Evolutionary conservation across 129 eudicot species (phyloP), one percentile per base, ranked within the genome.

Genomic region (Pittosporum tobira): DNA sequence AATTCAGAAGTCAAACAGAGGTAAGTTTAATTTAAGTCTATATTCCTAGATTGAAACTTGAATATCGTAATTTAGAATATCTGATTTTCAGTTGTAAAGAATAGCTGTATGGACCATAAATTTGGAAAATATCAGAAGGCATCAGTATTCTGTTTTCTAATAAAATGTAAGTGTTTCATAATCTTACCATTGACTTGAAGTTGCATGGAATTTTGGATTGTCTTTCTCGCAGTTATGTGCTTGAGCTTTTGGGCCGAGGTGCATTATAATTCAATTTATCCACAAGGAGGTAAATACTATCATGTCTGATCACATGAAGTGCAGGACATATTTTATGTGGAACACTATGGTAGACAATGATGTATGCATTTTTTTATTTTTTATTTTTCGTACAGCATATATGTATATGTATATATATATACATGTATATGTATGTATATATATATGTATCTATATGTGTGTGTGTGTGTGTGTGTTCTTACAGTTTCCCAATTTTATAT

Each of bases 171-270:
- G 5, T 2, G n/a, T 6, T 11, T 15, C 46, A 40, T 40, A 40
- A 40, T 40, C 11, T 40, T 40, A 40, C 13, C 13, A 40, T 11
- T 40, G n/a, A 40, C 46, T 1, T 40, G 46, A 13, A 40, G 46
- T 14, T 2, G 18, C 18, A 40, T 10, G 2, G 29, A 14, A 30
- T 59, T 65, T 65, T 22, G 37, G n/a, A 10, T 22, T 64, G 47
- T 46, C 26, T 62, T 48, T 20, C 40, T 3, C 74, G 84, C 82
- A 84, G 94, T 77, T 42, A 77, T 84, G 50, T 73, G 65, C 63
- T 67, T 84, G 81, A 84, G 88, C 65, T 84, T 84, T 58, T 80
- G 94, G 94, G 94, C 94, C 1, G 94, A 84, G 59, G 86, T 83
- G 72, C 93, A 83, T 70, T 83, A 79, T 62, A 83, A 83, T 70